A percentile compares a stretch with the other conserved stretches of the same genome.
These are phyloP conservation scores for Neurospora sp. DNA, from an alignment of 2,329 filamentous ascomycete genomes.

Conservation along the genomic window DNA sequence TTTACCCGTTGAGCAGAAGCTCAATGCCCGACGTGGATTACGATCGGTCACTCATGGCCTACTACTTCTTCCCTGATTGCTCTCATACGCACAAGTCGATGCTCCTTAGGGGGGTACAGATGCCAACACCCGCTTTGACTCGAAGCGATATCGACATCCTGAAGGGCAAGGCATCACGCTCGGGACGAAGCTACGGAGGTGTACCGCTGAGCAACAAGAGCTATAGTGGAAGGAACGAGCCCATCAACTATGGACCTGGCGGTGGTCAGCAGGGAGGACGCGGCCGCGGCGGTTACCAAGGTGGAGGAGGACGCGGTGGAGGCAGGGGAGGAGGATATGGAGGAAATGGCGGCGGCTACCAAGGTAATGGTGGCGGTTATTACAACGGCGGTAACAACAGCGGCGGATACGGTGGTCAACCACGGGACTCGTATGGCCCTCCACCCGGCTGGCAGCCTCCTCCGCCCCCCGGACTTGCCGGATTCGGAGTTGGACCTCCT, in stretches of 20 bases:
- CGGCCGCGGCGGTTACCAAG: conserved; percentile 11
- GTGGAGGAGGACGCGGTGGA: conserved; percentile 1
- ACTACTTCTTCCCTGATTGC: conserved; percentile 72
- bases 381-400: conserved; percentile 11
- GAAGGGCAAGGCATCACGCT: conserved; percentile 52
- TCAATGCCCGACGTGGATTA: conserved; percentile 71
- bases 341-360: conserved; percentile 5
- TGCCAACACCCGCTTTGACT: conserved; percentile 63
- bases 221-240: conserved; percentile 35
- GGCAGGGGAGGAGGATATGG: conserved; percentile 1
- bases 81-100: conserved; percentile 81
- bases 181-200: conserved; percentile 62
- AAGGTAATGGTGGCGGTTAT: conserved; percentile 4
- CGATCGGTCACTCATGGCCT: conserved; percentile 79
- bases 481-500: conserved; percentile 35
- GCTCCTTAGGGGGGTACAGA: conserved; percentile 74
- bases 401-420: conserved; percentile 10
- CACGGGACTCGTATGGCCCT: conserved; percentile 14
- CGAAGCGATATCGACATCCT: conserved; percentile 66
- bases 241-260: conserved; percentile 42
- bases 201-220: conserved; percentile 32
- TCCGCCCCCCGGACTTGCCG: conserved; percentile 34
- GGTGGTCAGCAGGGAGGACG: conserved; percentile 5
- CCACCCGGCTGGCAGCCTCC: conserved; percentile 25
- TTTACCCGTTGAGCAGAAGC: conserved; percentile 64